These are phyloP conservation scores for Ceratocystis cubensis DNA, from an alignment of 2,329 filamentous ascomycete species.

Conservation along the genomic window DNA sequence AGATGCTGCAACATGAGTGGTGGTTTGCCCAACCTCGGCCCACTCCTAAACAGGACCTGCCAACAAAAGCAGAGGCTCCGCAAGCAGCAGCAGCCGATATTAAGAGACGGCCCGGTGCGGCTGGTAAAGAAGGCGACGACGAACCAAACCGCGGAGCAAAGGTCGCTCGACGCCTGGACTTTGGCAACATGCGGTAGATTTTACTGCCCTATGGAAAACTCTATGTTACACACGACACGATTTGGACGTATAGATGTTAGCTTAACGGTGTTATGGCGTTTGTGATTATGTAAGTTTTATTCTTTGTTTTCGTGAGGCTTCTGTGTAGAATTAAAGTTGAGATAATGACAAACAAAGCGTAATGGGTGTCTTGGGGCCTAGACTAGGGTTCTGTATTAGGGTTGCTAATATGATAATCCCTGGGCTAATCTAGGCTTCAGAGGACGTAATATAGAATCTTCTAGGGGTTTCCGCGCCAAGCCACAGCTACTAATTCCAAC, in stretches of 20 bases:
- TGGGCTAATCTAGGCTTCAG: no score
- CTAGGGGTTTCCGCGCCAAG: not conserved
- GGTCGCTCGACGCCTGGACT: slow-evolving; percentile 73
- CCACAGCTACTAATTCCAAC: not conserved
- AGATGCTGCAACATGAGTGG: slow-evolving; percentile 72
- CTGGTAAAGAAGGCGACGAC: slow-evolving; percentile 42
- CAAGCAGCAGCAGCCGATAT: slow-evolving; percentile 63
- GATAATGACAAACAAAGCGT: no score
- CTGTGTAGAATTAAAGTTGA: not conserved
- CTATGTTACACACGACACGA: not conserved
- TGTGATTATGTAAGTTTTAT: not conserved
- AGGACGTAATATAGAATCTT: not conserved
- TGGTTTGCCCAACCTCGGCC: slow-evolving; percentile 77
- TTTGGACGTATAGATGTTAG: not conserved
- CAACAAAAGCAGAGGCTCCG: slow-evolving; percentile 58
- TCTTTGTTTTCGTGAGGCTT: not conserved
- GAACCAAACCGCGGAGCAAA: slow-evolving; percentile 58
- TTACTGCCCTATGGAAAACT: not conserved
- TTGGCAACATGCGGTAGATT: slow-evolving; percentile 34
- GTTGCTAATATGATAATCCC: no score
- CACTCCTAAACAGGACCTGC: slow-evolving; percentile 68
- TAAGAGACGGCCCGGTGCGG: slow-evolving; percentile 47
- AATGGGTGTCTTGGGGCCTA: no score
- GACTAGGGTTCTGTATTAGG: no score
- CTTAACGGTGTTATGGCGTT: not conserved